Evolutionary conservation across 139 green algal species (phyloP).

Genomic region (Tetraselmis striata): DNA sequence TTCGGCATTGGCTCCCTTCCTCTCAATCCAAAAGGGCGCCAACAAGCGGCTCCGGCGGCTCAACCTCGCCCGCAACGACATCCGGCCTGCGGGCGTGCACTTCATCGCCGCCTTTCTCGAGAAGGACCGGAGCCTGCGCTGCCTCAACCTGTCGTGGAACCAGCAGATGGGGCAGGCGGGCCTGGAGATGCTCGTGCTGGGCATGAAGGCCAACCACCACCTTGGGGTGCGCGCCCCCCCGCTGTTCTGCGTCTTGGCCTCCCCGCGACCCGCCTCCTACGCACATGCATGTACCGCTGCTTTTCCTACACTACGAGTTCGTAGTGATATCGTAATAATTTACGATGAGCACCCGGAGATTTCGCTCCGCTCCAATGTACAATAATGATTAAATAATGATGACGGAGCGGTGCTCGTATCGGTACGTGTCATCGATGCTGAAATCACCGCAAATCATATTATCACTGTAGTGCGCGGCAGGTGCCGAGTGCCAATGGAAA

Average conservation of each 20-base stretch:
- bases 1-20: no score
- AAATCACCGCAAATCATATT: no score
- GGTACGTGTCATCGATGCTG: no score
- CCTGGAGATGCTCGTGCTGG: neutral
- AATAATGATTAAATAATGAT: no score
- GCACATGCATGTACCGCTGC: neutral
- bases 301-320: neutral
- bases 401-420: no score
- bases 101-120: neutral
- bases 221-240: neutral
- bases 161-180: neutral
- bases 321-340: neutral
- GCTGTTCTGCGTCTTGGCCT: neutral
- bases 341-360: no score
- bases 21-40: neutral
- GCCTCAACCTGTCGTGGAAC: neutral
- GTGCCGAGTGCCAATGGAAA: no score
- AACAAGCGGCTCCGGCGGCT: neutral
- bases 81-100: neutral
- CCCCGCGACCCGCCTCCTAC: neutral
- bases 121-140: neutral
- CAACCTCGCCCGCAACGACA: neutral
- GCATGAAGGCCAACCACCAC: neutral
- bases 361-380: no score
- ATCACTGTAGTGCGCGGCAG: no score